Conservation (phyloP, 306 rosid species). For the Cucumis cinereus region DNA sequence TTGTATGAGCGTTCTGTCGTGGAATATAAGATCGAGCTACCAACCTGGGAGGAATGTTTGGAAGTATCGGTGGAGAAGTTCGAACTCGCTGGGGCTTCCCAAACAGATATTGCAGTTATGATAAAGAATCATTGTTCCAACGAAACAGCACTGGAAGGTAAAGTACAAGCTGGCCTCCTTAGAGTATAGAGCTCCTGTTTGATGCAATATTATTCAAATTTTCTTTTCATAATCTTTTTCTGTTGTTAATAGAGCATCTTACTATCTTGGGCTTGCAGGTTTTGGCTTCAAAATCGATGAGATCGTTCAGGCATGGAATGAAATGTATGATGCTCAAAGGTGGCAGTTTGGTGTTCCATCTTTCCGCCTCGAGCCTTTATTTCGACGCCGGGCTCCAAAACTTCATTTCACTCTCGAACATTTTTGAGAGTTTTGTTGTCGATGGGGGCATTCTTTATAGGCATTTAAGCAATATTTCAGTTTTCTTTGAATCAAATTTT, state of each 20-base stretch:
- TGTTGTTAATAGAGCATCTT: neutral
- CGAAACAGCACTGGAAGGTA: slow-evolving; percentile 84
- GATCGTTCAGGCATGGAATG: slow-evolving; percentile 90
- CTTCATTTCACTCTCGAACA: slow-evolving; percentile 72
- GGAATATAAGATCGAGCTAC: slow-evolving; percentile 61
- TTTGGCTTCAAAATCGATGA: slow-evolving; percentile 86
- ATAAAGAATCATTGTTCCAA: slow-evolving; percentile 93
- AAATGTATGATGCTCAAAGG: slow-evolving; percentile 90
- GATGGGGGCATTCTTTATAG: slow-evolving; percentile 26
- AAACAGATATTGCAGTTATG: slow-evolving; percentile 86
- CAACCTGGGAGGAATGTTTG: slow-evolving; percentile 93
- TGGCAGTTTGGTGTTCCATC: slow-evolving; percentile 95
- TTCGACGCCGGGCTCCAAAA: slow-evolving; percentile 77
- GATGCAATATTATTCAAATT: neutral
- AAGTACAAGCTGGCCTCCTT: neutral
- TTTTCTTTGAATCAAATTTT: neutral
- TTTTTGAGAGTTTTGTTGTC: slow-evolving; percentile 26
- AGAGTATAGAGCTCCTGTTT: neutral
- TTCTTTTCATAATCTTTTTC: neutral
- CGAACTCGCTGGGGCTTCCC: slow-evolving; percentile 90
- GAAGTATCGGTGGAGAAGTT: slow-evolving; percentile 87
- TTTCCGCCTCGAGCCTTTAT: slow-evolving; percentile 85
- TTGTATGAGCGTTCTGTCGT: slow-evolving; percentile 83
- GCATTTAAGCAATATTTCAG: slow-evolving; percentile 14
- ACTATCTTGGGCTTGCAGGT: slow-evolving; percentile 29